Evolutionary conservation across 352 stramenopile genomes (phyloP).

Genomic region (Phytophthora pseudosyringae): DNA sequence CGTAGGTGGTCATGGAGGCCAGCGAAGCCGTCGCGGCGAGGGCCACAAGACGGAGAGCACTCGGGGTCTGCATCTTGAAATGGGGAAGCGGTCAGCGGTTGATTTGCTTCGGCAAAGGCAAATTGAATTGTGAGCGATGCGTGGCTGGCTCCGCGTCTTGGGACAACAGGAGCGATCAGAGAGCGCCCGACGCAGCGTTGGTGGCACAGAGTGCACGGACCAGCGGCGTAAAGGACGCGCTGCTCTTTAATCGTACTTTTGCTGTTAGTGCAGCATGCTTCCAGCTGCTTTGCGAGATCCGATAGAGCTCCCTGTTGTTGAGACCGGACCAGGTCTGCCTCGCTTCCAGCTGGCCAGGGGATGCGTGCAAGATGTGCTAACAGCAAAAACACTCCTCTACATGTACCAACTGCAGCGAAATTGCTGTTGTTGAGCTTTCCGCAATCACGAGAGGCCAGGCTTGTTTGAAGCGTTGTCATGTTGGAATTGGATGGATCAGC

Average conservation of each 20-base stretch:
- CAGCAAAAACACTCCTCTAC: constrained; percentile 28
- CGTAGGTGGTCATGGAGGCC: too few species aligned
- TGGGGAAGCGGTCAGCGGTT: too few species aligned
- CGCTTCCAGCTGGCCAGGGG: constrained; percentile 19
- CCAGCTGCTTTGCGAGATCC: constrained; percentile 29
- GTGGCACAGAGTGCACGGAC: constrained; percentile 31
- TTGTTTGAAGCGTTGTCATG: constrained; percentile 18
- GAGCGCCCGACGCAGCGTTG: constrained; percentile 8
- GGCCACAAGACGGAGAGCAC: too few species aligned
- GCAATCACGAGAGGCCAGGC: constrained; percentile 2
- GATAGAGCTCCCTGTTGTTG: constrained; percentile 13
- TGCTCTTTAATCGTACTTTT: constrained; percentile 21
- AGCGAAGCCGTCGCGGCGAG: too few species aligned
- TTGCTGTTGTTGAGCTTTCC: constrained; percentile 6
- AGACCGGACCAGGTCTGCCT: constrained; percentile 24
- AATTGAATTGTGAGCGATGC: constrained; percentile 35
- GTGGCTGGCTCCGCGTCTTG: constrained; percentile 14
- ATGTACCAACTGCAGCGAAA: constrained; percentile 6
- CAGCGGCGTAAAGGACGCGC: constrained; percentile 30
- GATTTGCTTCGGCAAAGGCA: too few species aligned
- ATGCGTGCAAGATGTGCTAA: constrained; percentile 28
- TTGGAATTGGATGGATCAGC: background rate
- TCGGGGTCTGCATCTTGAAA: too few species aligned
- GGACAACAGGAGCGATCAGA: constrained; percentile 25
- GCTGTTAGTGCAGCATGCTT: constrained; percentile 19